Conservation (phyloP, 352 stramenopile species). For the Pythium folliculosum region DNA sequence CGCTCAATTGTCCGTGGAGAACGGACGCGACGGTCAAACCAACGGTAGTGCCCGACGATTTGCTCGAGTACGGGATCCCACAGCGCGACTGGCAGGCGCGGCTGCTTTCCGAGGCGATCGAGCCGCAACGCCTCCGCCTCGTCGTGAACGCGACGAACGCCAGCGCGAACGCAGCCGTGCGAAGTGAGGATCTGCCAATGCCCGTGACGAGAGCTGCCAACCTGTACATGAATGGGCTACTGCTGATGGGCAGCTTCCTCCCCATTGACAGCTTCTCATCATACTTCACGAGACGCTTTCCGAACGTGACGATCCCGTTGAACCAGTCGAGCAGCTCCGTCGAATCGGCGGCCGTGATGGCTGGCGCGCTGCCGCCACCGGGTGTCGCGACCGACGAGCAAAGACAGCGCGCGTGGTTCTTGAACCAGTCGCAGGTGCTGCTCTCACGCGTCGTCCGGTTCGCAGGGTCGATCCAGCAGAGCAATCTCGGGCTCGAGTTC, state of each 20-base stretch:
- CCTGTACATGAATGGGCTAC: slow-evolving; percentile 11
- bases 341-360: no score
- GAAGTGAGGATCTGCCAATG: slow-evolving; percentile 10
- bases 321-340: no score
- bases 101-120: background rate
- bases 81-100: slow-evolving; percentile 15
- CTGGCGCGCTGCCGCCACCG: no score
- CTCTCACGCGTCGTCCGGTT: background rate
- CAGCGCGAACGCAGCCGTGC: background rate
- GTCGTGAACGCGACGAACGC: slow-evolving; percentile 17
- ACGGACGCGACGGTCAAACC: background rate
- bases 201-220: slow-evolving; percentile 10
- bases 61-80: background rate
- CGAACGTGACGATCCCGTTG: no score
- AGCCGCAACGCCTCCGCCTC: background rate
- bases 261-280: background rate
- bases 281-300: no score
- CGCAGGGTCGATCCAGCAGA: no score
- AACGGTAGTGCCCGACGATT: background rate
- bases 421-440: background rate
- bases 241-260: background rate
- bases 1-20: background rate
- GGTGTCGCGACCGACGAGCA: background rate
- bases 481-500: slow-evolving; percentile 5
- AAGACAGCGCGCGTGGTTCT: background rate